Conservation (phyloP, 2,329 filamentous ascomycete genomes). For the Coniochaeta prunicola region DNA sequence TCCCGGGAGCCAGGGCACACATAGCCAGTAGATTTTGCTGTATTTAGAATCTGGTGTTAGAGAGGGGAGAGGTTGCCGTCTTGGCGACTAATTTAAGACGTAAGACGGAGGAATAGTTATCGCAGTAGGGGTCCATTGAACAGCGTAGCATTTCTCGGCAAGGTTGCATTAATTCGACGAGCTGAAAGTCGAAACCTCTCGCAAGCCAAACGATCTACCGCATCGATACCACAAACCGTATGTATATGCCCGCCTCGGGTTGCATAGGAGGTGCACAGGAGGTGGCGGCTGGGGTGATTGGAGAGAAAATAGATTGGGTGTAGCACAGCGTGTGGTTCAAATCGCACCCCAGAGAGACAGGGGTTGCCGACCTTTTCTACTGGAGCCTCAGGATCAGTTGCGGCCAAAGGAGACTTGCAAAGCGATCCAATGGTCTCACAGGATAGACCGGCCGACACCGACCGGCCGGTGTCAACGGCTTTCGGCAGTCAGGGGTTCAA, state of each 20-base stretch:
- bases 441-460: background rate
- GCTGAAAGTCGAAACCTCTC: background rate
- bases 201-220: background rate
- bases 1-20: too few relatives aligned
- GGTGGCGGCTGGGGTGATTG: background rate
- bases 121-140: background rate
- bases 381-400: background rate
- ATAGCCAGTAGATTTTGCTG: background rate
- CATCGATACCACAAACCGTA: background rate
- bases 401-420: background rate
- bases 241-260: background rate
- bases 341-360: background rate
- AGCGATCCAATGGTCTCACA: background rate
- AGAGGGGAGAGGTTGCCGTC: background rate
- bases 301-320: background rate
- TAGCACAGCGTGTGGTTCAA: background rate
- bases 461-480: background rate
- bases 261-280: background rate
- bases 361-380: background rate
- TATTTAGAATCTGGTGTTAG: too few relatives aligned
- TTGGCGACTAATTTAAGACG: background rate
- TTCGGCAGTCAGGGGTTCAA: background rate
- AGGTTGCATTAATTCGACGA: background rate
- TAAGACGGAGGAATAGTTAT: background rate
- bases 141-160: background rate